Conservation (phyloP, 331 rosid genomes). For the Phaseolus coccineus region DNA sequence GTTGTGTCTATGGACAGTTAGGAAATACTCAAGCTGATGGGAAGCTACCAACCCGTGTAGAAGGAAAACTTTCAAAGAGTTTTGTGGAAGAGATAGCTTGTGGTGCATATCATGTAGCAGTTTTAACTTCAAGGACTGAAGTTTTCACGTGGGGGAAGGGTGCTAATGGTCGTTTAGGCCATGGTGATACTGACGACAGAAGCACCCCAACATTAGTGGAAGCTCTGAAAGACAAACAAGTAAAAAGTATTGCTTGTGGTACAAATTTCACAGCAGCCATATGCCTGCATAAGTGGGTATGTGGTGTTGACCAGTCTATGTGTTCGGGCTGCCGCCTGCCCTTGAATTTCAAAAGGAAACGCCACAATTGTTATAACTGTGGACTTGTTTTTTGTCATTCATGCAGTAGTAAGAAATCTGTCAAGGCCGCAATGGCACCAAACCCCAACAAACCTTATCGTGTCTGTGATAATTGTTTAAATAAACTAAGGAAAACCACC, state of each 20-base stretch:
- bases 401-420: slow-evolving; percentile 96
- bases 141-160: slow-evolving; percentile 99
- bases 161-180: slow-evolving; percentile 98
- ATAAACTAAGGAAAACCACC: slow-evolving; percentile 75
- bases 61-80: slow-evolving; percentile 85
- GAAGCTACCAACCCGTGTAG: slow-evolving; percentile 80
- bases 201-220: slow-evolving; percentile 83
- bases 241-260: slow-evolving; percentile 95
- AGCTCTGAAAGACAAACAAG: slow-evolving; percentile 95
- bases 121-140: slow-evolving; percentile 92
- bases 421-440: slow-evolving; percentile 98
- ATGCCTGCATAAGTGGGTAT: slow-evolving; percentile 99
- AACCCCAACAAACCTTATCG: slow-evolving; percentile 98
- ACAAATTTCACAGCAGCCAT: slow-evolving; percentile 93
- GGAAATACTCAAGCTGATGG: slow-evolving; percentile 95
- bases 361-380: slow-evolving; percentile 97
- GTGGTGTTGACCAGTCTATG: slow-evolving; percentile 99
- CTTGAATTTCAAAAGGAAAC: slow-evolving; percentile 96
- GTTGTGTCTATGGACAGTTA: slow-evolving; percentile 97
- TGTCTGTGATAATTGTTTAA: slow-evolving; percentile 94
- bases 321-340: slow-evolving; percentile 98
- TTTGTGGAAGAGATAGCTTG: slow-evolving; percentile 97
- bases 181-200: slow-evolving; percentile 87
- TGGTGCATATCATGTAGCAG: slow-evolving; percentile 98
- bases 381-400: slow-evolving; percentile 99